Conservation (phyloP, 2,329 filamentous ascomycete species). For the Apiospora rasikravindrae region DNA sequence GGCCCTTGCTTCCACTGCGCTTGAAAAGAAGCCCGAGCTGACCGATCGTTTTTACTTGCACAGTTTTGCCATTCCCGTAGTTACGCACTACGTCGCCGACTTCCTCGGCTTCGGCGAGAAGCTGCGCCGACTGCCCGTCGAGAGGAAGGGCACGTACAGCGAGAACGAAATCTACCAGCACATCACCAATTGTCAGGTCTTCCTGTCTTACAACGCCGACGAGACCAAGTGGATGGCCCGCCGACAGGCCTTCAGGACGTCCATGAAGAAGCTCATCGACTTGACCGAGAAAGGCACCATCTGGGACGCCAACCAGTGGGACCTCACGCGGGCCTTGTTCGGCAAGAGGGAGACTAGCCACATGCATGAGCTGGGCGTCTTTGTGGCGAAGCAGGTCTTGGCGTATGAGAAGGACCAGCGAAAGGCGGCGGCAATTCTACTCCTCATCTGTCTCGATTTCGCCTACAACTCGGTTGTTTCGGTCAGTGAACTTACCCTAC, state of each 20-base stretch:
- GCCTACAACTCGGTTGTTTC: slow-evolving; percentile 21
- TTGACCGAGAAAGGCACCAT: slow-evolving; percentile 22
- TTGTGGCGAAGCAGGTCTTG: slow-evolving; percentile 22
- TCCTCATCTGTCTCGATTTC: slow-evolving; percentile 21
- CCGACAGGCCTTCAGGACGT: not conserved
- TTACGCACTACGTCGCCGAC: slow-evolving; percentile 36
- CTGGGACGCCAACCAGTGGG: slow-evolving; percentile 18
- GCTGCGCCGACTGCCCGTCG: slow-evolving; percentile 56
- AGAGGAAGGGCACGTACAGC: slow-evolving; percentile 56
- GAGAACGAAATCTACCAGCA: slow-evolving; percentile 59
- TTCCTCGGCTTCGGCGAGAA: slow-evolving; percentile 46
- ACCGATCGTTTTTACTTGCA: too few species aligned
- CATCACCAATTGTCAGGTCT: not conserved
- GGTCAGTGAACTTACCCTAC: not conserved
- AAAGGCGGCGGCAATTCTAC: slow-evolving; percentile 18
- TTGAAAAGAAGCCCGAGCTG: too few species aligned
- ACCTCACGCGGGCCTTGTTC: slow-evolving; percentile 11
- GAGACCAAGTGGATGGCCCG: not conserved
- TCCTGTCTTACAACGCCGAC: not conserved
- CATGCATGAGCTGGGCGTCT: slow-evolving; percentile 22
- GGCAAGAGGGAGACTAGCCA: slow-evolving; percentile 16
- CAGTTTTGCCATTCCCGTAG: slow-evolving; percentile 33
- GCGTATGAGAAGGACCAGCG: slow-evolving; percentile 15
- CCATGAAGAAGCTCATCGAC: slow-evolving; percentile 19
- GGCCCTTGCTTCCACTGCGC: too few species aligned